phyloP scores from a whole-genome alignment of 495 filamentous ascomycete species.

The Xylaria intraflava region DNA sequence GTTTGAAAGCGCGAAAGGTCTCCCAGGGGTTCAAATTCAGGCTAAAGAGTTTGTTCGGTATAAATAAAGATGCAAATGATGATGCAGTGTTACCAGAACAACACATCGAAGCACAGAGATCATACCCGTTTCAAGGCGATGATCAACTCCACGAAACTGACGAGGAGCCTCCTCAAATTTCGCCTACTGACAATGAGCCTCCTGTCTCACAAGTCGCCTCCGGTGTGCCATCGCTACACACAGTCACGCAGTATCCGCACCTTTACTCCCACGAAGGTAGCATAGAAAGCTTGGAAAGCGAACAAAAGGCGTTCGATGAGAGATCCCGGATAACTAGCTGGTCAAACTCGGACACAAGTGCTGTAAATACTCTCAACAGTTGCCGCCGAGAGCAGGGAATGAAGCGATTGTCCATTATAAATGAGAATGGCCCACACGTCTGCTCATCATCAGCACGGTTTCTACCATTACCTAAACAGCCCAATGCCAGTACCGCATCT shows the following conservation, averaged over 20 bases:
- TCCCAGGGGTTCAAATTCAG: conserved; percentile 57
- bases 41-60: conserved; percentile 53
- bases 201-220: conserved; percentile 37
- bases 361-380: conserved; percentile 33
- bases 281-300: conserved; percentile 45
- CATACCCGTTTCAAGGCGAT: conserved; percentile 35
- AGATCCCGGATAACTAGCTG: conserved; percentile 71
- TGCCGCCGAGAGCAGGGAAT: conserved; percentile 41
- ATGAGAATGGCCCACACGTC: conserved; percentile 52
- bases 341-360: conserved; percentile 53
- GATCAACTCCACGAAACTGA: conserved; percentile 13
- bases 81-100: conserved; percentile 39
- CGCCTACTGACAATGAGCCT: conserved; percentile 26
- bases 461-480: neutral
- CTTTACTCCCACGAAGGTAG: conserved; percentile 44
- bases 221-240: conserved; percentile 34
- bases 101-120: conserved; percentile 43
- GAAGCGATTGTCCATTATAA: conserved; percentile 59
- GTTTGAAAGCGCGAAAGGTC: conserved; percentile 50
- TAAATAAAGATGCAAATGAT: conserved; percentile 35
- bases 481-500: conserved; percentile 1
- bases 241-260: conserved; percentile 32
- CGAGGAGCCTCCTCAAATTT: conserved; percentile 17
- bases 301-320: conserved; percentile 43
- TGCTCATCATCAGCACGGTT: conserved; percentile 32